A percentile compares a stretch with the other conserved stretches of the same genome.
Conservation (phyloP, 2,329 filamentous ascomycete species). For the Fusarium brevicatenulatum region DNA sequence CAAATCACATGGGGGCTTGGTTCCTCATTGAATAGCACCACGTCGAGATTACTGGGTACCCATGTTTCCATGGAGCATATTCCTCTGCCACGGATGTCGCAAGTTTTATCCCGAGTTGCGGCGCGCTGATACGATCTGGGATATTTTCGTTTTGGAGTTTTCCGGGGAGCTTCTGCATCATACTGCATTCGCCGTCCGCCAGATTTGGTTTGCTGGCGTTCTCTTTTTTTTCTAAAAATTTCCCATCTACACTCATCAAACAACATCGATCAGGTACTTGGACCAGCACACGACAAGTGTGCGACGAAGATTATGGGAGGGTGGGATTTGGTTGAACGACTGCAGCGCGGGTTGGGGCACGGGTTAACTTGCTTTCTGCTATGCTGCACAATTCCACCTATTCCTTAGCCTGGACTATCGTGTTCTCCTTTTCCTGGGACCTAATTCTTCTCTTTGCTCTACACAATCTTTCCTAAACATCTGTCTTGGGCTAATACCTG, state of each 20-base stretch:
- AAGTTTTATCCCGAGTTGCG: slow-evolving; percentile 22
- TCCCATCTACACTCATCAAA: slow-evolving; percentile 25
- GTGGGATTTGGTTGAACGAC: slow-evolving; percentile 36
- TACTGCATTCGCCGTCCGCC: slow-evolving; percentile 40
- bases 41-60: slow-evolving; percentile 14
- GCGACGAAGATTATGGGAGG: slow-evolving; percentile 36
- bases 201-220: slow-evolving; percentile 37
- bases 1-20: slow-evolving; percentile 20
- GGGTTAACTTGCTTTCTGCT: slow-evolving; percentile 46
- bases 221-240: slow-evolving; percentile 23
- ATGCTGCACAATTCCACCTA: slow-evolving; percentile 45
- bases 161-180: slow-evolving; percentile 35
- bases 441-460: slow-evolving; percentile 37
- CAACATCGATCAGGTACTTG: slow-evolving; percentile 33
- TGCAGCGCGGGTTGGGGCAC: slow-evolving; percentile 43
- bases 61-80: not conserved
- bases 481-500: slow-evolving; percentile 20
- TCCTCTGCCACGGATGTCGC: slow-evolving; percentile 17
- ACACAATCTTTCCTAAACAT: slow-evolving; percentile 36
- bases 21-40: slow-evolving; percentile 3
- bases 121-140: slow-evolving; percentile 29
- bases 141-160: slow-evolving; percentile 44
- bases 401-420: slow-evolving; percentile 32
- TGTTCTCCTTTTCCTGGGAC: slow-evolving; percentile 21
- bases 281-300: slow-evolving; percentile 23